Evolutionary conservation across 441 rosid species (phyloP).

Genomic region (Metrosideros polymorpha): DNA sequence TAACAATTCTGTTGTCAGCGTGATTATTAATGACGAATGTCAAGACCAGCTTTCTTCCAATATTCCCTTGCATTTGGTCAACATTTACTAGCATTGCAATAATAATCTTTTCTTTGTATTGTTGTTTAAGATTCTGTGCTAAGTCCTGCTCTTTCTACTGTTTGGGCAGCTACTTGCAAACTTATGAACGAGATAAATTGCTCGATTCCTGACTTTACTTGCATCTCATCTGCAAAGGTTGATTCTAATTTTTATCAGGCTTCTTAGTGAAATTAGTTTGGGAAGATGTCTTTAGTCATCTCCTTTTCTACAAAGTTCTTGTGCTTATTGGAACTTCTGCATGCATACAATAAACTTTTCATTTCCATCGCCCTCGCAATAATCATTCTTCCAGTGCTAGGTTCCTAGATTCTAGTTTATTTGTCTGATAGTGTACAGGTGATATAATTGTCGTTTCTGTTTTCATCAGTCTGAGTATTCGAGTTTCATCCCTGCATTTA

Average conservation of each 20-base stretch:
- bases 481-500: background rate
- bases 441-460: background rate
- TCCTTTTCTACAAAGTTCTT: background rate
- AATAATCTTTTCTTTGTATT: background rate
- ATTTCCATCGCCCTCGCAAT: background rate
- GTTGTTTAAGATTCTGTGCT: background rate
- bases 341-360: background rate
- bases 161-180: conserved; percentile 70
- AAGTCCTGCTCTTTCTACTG: conserved; percentile 8
- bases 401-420: background rate
- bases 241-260: conserved; percentile 1
- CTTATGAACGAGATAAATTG: conserved; percentile 76
- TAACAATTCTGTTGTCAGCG: background rate
- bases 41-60: background rate
- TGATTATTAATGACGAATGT: background rate
- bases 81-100: background rate
- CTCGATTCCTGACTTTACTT: conserved; percentile 89
- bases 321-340: background rate
- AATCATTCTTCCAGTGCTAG: background rate
- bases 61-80: background rate
- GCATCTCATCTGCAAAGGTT: conserved; percentile 90
- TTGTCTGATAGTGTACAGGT: background rate
- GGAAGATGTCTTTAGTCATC: background rate
- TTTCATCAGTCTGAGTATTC: background rate
- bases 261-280: background rate